A percentile compares a stretch with the other conserved stretches of the same genome.
Conservation (phyloP, 768 basidiomycete species). For the Filobasidium wieringae region DNA sequence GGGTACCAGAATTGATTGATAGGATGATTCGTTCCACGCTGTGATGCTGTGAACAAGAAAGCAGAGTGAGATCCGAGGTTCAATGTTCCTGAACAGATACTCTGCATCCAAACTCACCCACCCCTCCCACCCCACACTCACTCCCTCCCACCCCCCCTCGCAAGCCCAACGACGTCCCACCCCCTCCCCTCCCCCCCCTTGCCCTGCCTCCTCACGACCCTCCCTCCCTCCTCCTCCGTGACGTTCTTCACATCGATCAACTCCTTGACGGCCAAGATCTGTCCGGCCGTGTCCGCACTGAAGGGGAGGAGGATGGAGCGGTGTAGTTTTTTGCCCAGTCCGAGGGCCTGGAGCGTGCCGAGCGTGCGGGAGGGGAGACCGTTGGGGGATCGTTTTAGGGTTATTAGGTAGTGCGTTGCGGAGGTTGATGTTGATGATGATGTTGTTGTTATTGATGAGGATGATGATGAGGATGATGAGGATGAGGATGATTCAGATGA, state of each 20-base stretch:
- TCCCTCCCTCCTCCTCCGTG: slow-evolving; percentile 38
- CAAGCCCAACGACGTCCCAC: slow-evolving; percentile 19
- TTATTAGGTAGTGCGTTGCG: slow-evolving; percentile 74
- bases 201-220: slow-evolving; percentile 17
- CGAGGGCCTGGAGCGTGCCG: slow-evolving; percentile 67
- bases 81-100: no score
- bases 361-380: slow-evolving; percentile 60
- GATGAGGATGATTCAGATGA: background rate
- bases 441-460: background rate
- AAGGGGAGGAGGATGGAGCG: slow-evolving; percentile 75
- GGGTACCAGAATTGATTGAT: no score
- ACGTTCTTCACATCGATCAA: slow-evolving; percentile 81
- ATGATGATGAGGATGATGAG: background rate
- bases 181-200: slow-evolving; percentile 29
- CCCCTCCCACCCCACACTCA: no score
- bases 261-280: slow-evolving; percentile 79
- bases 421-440: background rate
- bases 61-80: no score
- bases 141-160: slow-evolving; percentile 15
- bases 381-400: slow-evolving; percentile 74
- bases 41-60: no score
- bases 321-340: slow-evolving; percentile 60
- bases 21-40: no score
- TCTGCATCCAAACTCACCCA: no score
- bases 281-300: slow-evolving; percentile 63